Base-by-base conservation (phyloP, 495 filamentous ascomycete species). In the Podospora sp. region DNA sequence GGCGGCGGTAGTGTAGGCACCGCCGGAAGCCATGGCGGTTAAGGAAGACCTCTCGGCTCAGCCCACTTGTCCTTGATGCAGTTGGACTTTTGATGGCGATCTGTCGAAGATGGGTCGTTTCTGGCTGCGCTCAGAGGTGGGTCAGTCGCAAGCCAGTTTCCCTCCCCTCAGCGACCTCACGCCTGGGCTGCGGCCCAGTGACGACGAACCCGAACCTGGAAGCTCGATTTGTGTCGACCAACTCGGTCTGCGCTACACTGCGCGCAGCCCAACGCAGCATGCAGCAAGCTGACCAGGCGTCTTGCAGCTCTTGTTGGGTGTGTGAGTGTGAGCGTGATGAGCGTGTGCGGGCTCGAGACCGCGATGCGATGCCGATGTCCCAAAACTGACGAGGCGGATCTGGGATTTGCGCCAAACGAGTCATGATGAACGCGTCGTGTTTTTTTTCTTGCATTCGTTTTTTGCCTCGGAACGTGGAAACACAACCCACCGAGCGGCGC, bases 1-100 rank as follows among this genome's bases (percentile, higher is more conserved):
- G 63, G 33, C 62, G 21, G 59, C 35, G 25, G 56, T 35, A n/a
- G n/a, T n/a, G n/a, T n/a, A 50, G 51, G 50, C 33, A 58, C 25
- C 61, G 61, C 25, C 61, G 61, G 61, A 46, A 55, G 27, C 40
- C 27, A n/a, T 36, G 63, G 63, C 63, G 63, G 63, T 52, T 65
- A 65, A 40, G 51, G 63, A 58, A 22, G 21, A 46, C 63, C 24
- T 40, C 35, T 35, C 25, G 35, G 63, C 63, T 65, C 63, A 65
- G 52, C 63, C 63, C 63, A 65, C 63, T 58, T 35, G 36, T 51
- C 50, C 26, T 55, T 24, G 8, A 21, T 18, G 25, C 6, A 29
- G 27, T 51, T 24, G 51, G 46, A 59, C 57, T 27, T 25, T 55
- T 61, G 59, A 55, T 56, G 62, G 35, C 29, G 62, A 57, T 65